Conservation (phyloP, 768 basidiomycete species). For the Tylopilus plumbeoviolaceoides region DNA sequence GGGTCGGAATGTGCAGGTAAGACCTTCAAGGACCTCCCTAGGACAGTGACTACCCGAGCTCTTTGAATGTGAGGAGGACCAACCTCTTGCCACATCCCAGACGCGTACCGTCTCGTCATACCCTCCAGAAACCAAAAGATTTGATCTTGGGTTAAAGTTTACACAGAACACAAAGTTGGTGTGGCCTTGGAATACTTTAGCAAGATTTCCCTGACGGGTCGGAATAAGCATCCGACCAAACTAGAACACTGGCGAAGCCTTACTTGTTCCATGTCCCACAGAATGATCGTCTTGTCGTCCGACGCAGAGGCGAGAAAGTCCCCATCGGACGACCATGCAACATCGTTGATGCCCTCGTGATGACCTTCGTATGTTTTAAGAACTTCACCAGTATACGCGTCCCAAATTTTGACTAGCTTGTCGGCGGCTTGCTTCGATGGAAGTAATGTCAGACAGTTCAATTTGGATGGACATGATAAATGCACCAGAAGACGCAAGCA, state of each 20-base stretch:
- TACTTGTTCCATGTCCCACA: slow-evolving; percentile 78
- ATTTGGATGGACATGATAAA: slow-evolving; percentile 13
- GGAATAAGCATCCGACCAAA: not conserved
- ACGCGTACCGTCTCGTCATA: slow-evolving; percentile 94
- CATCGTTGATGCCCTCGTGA: slow-evolving; percentile 79
- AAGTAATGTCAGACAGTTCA: slow-evolving; percentile 18
- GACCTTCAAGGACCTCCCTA: slow-evolving; percentile 81
- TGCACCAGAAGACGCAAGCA: slow-evolving; percentile 83
- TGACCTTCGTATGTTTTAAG: slow-evolving; percentile 72
- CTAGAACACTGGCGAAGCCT: slow-evolving; percentile 8
- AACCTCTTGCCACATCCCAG: slow-evolving; percentile 95
- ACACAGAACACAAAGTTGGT: slow-evolving; percentile 94
- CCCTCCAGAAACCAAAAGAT: slow-evolving; percentile 88
- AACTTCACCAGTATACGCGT: slow-evolving; percentile 66
- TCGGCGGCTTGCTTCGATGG: slow-evolving; percentile 68
- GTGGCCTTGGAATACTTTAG: slow-evolving; percentile 75
- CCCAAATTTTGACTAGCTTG: slow-evolving; percentile 80
- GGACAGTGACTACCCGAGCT: not conserved
- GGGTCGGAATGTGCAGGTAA: slow-evolving; percentile 97
- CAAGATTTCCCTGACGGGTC: slow-evolving; percentile 44
- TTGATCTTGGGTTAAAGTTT: slow-evolving; percentile 86
- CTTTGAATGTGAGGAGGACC: not conserved
- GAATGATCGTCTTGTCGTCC: slow-evolving; percentile 84
- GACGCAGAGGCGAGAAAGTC: slow-evolving; percentile 87
- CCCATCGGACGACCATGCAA: slow-evolving; percentile 85